Base-by-base conservation (phyloP, 352 stramenopile genomes). In the Phytophthora podocarpi region DNA sequence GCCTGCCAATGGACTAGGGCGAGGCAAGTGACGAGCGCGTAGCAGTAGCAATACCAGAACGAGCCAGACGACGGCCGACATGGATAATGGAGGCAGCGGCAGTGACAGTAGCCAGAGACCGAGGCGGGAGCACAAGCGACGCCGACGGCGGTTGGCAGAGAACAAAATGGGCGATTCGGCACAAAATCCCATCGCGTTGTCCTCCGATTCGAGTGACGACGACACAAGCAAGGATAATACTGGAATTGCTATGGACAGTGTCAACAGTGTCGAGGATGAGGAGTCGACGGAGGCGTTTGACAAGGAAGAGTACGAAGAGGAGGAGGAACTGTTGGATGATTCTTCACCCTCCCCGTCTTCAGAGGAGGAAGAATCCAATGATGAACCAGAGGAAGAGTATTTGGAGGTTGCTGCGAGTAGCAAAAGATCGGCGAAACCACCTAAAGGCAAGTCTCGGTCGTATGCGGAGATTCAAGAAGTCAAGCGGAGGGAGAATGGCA, bases 121-220 rank as follows among this genome's bases (percentile, higher is more conserved):
- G n/a, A 51, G 18, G 15, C 39, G n/a, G 18, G 18, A 59, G 20
- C 27, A 52, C 35, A 58, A 66, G 41, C 41, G 55, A 21, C 53
- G 34, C 12, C 39, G 55, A 32, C 55, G 47, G 28, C 56, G 40
- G 21, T 56, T 21, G 26, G 24, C 9, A 13, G 21, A 59, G 26
- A 35, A 48, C 32, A 57, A 59, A 16, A 18, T 53, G 15, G 51
- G 63, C 16, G 50, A 52, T 37, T 46, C 35, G 15, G 46, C 55
- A 18, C 28, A 50, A 12, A 59, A 76, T 27, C 57, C 65, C 48
- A 74, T 74, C 26, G 46, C 59, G 9, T 21, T 64, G 20, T 73
- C 23, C 18, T 68, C 70, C 4, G 62, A 70, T 30, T 68, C 56
- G 5, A 76, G 57, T 40, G 62, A 54, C 1, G 43, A 53, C 5